Evolutionary conservation across 306 rosid genomes (phyloP), one percentile per base, ranked within the genome.

Genomic region (Lathyrus sativus): DNA sequence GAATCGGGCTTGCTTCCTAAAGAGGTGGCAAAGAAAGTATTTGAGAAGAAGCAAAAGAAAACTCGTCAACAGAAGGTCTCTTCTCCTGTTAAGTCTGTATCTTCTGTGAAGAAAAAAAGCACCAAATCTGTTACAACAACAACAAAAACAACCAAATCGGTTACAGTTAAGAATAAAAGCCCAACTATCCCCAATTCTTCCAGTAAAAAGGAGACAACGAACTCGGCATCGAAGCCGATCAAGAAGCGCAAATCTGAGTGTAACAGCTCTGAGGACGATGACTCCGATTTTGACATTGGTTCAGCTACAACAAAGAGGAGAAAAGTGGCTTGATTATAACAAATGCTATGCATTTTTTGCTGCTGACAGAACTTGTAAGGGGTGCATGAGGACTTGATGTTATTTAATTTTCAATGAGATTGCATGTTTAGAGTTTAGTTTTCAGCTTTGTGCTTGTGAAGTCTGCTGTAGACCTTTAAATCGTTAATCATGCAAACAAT

Each of bases 1-100:
- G 98, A 92, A 46, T 83, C 87, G 3, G 98, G 95, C 45, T 87
- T 92, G 80, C 85, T 92, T 78, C 61, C 93, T 31, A 74, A 83
- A 74, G 88, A 83, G n/a, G 62, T 74, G 62, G 96, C 96, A 9
- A 77, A 71, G 83, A 70, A 75, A 82, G 87, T 80, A 65, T 78
- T 38, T 56, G 88, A 89, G 58, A 86, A 79, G 84, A 89, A 79
- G 84, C 89, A 86, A 78, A 82, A 85, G 74, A 84, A 29, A 55
- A 72, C 73, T 65, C 33, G 53, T 69, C 85, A 66, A 55, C 83
- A 79, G 63, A 89, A 68, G 70, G 7, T 86, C 24, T 41, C 76
- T 56, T 84, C 92, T 77, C 92, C 92, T 11, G 56, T 41, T 49
- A 84, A 87, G 72, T 26, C 74, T 31, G 74, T 33, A 61, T 19